Evolutionary conservation across 2,329 filamentous ascomycete species (phyloP).

Genomic region (Phaeosphaeria sp.): DNA sequence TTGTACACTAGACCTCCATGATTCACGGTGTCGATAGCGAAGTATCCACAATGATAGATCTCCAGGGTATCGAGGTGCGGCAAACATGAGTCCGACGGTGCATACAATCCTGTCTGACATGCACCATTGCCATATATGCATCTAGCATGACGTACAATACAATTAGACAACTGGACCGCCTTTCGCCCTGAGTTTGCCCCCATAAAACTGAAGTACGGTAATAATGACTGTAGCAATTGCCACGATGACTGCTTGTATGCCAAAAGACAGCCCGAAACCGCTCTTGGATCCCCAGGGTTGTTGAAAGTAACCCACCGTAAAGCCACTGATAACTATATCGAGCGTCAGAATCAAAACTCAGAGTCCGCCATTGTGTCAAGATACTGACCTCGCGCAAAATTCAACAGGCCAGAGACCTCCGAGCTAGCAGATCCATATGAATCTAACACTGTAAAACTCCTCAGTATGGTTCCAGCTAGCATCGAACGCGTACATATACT

Average conservation of each 20-base stretch:
- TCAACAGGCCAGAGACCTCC: conserved; percentile 42
- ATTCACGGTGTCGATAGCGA: no score
- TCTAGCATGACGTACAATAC: background rate
- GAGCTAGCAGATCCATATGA: conserved; percentile 41
- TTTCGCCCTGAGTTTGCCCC: conserved; percentile 31
- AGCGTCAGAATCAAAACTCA: background rate
- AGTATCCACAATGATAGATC: no score
- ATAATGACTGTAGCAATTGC: conserved; percentile 35
- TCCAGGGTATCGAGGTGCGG: no score
- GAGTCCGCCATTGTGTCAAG: background rate
- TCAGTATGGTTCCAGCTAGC: background rate
- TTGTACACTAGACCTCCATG: no score
- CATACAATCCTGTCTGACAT: no score
- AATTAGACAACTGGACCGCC: conserved; percentile 15
- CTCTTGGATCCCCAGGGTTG: conserved; percentile 39
- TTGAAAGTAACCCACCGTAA: conserved; percentile 46
- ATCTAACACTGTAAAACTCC: conserved; percentile 25
- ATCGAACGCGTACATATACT: background rate
- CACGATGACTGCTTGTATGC: conserved; percentile 44
- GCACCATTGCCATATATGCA: no score
- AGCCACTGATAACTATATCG: conserved; percentile 33
- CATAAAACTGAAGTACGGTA: conserved; percentile 36
- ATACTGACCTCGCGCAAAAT: conserved; percentile 37
- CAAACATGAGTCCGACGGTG: no score
- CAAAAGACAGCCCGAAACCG: conserved; percentile 41